Evolutionary conservation across 345 rosid genomes (phyloP), one percentile per base, ranked within the genome.

Genomic region (Acer saccharum): DNA sequence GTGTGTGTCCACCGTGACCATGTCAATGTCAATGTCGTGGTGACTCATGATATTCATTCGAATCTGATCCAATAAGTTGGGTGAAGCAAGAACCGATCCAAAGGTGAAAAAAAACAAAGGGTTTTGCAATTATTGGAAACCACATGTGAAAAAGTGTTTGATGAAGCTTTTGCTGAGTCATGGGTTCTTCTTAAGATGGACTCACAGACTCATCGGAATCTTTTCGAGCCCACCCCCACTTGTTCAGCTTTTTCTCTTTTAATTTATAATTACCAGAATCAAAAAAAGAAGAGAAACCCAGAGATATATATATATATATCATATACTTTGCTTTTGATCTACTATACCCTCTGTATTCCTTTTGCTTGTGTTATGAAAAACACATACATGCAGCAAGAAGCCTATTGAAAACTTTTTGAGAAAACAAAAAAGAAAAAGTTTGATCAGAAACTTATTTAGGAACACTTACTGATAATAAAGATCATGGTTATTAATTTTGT

Each of bases 181-280:
- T 57, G 74, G 71, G 73, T 32, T 32, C 35, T 32, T 50, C 39
- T 67, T 50, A 63, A 68, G 13, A 46, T 46, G 75, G 17, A 10
- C 68, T 35, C 39, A 32, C 0, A 46, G 25, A 44, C 43, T 69
- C 41, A 43, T 58, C 60, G 62, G 85, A 78, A 79, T 84, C 87
- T 68, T 86, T 54, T 76, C 65, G 70, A 85, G 73, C 84, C 79
- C 79, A 79, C 64, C 73, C 86, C 82, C 32, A 29, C 75, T 10
- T 25, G 58, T 54, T 55, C 64, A 57, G 65, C 52, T 72, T 64
- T 69, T 29, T 29, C 32, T 39, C 61, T 76, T 77, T 76, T 77
- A 58, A 61, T 70, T 61, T 35, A 32, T 66, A 4, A 71, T 69
- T 29, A 55, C 43, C 43, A 60, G 48, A 35, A 43, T 4, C 39